These are phyloP conservation scores for Cardamine resedifolia DNA, from an alignment of 345 rosid genomes.

Conservation along the genomic window DNA sequence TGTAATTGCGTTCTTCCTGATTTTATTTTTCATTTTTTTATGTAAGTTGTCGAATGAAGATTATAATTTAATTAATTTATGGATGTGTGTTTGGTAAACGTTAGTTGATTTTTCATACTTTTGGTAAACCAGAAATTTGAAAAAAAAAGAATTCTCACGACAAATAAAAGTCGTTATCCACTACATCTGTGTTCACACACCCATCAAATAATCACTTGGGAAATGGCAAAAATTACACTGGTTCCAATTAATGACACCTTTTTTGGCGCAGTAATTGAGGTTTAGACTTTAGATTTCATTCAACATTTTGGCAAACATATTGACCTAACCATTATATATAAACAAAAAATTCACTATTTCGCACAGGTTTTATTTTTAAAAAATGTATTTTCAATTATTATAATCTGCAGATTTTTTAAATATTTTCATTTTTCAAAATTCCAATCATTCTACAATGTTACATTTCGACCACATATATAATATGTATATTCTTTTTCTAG, in stretches of 20 bases:
- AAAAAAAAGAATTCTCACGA: not conserved
- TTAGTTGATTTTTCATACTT: slow-evolving; percentile 17
- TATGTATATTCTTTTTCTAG: not conserved
- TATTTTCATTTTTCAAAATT: not conserved
- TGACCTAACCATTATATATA: not conserved
- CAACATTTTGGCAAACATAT: not conserved
- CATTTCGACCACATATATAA: not conserved
- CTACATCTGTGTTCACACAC: slow-evolving; percentile 19
- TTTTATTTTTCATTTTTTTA: not conserved
- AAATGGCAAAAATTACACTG: not conserved
- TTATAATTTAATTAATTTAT: slow-evolving; percentile 36
- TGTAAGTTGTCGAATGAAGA: slow-evolving; percentile 19
- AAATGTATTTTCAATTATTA: not conserved
- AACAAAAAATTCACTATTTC: not conserved
- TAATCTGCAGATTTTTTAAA: not conserved
- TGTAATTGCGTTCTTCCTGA: slow-evolving; percentile 19
- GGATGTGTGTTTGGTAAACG: slow-evolving; percentile 26
- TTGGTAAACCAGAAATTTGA: slow-evolving; percentile 33
- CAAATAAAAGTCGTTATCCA: not conserved
- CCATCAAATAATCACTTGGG: not conserved
- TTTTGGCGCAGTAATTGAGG: not conserved
- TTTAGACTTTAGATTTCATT: not conserved
- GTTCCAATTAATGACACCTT: not conserved
- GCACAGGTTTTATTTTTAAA: not conserved
- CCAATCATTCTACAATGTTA: not conserved